Conservation (phyloP, 2,329 filamentous ascomycete genomes). For the Cordyceps tenuipes region DNA sequence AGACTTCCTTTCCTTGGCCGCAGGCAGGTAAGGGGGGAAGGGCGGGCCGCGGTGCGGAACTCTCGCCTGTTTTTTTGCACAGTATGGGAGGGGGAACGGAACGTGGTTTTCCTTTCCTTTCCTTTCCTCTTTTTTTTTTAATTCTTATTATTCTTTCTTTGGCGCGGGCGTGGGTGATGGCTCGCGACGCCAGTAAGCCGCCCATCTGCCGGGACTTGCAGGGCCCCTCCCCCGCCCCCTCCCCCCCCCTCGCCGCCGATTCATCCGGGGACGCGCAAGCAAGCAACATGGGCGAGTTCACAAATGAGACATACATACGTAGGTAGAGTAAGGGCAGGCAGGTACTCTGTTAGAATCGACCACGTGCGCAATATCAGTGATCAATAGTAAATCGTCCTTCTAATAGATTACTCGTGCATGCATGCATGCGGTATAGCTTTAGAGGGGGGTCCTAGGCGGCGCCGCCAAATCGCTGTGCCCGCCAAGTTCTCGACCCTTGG, state of each 20-base stretch:
- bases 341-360: not conserved
- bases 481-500: slow-evolving; percentile 1
- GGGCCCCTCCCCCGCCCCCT: not conserved
- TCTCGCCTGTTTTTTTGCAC: not conserved
- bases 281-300: not conserved
- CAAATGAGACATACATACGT: not conserved
- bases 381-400: not conserved
- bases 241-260: not conserved
- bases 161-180: not conserved
- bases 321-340: not conserved
- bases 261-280: not conserved
- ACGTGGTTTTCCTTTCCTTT: no score
- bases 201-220: slow-evolving; percentile 4
- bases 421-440: not conserved
- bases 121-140: no score
- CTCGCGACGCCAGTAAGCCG: slow-evolving; percentile 7
- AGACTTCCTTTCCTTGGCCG: not conserved
- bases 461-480: not conserved
- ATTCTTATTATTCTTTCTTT: no score
- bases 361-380: slow-evolving; percentile 4
- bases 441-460: not conserved
- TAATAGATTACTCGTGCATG: not conserved
- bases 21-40: not conserved
- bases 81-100: not conserved
- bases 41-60: not conserved